These are phyloP conservation scores for Wickerhamomyces sp. DNA, from an alignment of 1,139 yeast species.

Conservation along the genomic window DNA sequence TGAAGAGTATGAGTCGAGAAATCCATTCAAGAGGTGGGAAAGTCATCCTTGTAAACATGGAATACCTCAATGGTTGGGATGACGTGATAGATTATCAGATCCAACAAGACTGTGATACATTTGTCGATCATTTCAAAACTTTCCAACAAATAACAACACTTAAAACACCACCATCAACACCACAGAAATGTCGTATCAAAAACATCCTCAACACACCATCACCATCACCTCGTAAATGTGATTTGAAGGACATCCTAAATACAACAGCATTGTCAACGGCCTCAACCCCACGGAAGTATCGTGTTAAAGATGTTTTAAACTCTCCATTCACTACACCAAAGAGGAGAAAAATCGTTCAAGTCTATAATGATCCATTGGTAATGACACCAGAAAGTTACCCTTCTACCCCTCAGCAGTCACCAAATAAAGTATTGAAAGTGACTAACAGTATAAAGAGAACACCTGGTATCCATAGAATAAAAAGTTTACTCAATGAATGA, in stretches of 20 bases:
- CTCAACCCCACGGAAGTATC: neutral
- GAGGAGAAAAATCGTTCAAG: constrained; percentile 7
- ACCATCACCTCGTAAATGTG: neutral
- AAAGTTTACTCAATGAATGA: no score
- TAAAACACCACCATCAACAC: constrained; percentile 31
- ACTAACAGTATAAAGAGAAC: no score
- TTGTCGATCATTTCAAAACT: constrained; percentile 39
- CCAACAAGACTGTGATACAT: constrained; percentile 74
- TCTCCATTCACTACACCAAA: constrained; percentile 15
- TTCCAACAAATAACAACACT: constrained; percentile 6
- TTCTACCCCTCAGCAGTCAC: no score
- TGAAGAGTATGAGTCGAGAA: constrained; percentile 58
- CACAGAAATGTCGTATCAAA: constrained; percentile 22
- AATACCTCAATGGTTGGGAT: constrained; percentile 47
- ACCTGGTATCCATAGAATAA: no score
- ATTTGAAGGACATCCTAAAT: no score
- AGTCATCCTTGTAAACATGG: constrained; percentile 49
- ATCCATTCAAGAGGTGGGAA: constrained; percentile 62
- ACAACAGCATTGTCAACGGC: neutral
- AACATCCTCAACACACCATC: constrained; percentile 8
- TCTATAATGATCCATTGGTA: neutral
- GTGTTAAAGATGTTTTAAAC: constrained; percentile 3
- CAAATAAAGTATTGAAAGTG: no score
- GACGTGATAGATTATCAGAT: constrained; percentile 55
- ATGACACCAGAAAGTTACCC: no score